These are phyloP conservation scores for Arabis hirsuta DNA, from an alignment of 345 rosid species.

Conservation along the genomic window DNA sequence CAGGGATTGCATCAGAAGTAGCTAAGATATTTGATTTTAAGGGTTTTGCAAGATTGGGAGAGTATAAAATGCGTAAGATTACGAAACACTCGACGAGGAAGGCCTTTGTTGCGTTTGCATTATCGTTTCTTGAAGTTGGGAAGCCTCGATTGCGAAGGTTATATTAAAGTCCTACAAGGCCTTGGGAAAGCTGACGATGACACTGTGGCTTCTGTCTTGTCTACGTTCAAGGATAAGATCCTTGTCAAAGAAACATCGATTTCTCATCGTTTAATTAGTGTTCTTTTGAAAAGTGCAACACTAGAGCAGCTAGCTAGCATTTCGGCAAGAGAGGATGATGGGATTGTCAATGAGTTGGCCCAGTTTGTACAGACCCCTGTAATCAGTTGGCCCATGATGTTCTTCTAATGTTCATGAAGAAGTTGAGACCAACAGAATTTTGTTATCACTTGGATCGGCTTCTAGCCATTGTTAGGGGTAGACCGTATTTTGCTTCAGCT, in stretches of 20 bases:
- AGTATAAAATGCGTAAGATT: constrained; percentile 50
- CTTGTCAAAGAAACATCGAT: constrained; percentile 73
- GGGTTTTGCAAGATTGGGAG: constrained; percentile 65
- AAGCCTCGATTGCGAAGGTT: constrained; percentile 77
- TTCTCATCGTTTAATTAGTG: constrained; percentile 81
- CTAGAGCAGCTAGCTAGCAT: constrained; percentile 73
- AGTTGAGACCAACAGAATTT: constrained; percentile 68
- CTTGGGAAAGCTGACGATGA: constrained; percentile 76
- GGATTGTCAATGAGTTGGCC: constrained; percentile 63
- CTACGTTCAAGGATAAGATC: constrained; percentile 64
- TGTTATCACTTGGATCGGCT: constrained; percentile 79
- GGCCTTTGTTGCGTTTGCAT: constrained; percentile 76
- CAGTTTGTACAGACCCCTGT: constrained; percentile 86
- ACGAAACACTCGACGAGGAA: constrained; percentile 61
- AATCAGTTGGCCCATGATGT: constrained; percentile 52
- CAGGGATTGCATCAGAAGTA: constrained; percentile 77
- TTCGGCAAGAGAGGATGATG: constrained; percentile 67
- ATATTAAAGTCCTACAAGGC: constrained; percentile 67
- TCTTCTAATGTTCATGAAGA: constrained; percentile 82
- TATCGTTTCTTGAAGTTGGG: constrained; percentile 88
- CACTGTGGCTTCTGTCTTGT: constrained; percentile 62
- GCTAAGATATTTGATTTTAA: constrained; percentile 81
- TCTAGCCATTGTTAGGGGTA: constrained; percentile 69
- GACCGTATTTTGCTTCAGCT: constrained; percentile 70
- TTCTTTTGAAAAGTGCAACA: constrained; percentile 79